Percentiles rank a stretch among this genome's conserved stretches.
Conservation (phyloP, 1,284 basidiomycete genomes). For the Amylostereum areolatum region DNA sequence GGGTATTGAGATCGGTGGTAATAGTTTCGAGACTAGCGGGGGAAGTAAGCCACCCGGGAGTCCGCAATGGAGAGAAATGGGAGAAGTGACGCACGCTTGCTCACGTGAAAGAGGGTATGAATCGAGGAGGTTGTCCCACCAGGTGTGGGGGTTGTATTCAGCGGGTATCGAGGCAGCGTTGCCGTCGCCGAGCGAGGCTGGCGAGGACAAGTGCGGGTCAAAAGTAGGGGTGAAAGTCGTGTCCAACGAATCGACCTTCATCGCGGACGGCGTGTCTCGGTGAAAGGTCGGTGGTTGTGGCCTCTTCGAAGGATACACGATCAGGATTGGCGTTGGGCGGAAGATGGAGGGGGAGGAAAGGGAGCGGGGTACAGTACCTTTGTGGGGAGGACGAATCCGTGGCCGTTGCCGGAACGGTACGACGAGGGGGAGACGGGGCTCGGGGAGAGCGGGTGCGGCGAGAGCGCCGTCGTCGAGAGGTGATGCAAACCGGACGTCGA, state of each 20-base stretch:
- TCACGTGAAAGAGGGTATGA: constrained; percentile 38
- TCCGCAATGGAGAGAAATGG: constrained; percentile 3
- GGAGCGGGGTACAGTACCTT: constrained; percentile 8
- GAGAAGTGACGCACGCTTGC: constrained; percentile 32
- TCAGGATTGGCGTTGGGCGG: neutral
- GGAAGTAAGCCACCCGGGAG: constrained; percentile 7
- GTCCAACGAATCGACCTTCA: constrained; percentile 11
- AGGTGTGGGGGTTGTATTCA: constrained; percentile 43
- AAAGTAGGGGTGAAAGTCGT: constrained; percentile 14
- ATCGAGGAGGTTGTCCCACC: constrained; percentile 60
- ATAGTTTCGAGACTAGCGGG: constrained; percentile 43
- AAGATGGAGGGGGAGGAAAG: neutral
- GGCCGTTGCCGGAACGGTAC: neutral
- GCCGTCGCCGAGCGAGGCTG: constrained; percentile 8
- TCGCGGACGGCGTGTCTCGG: constrained; percentile 13
- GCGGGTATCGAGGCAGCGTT: constrained; percentile 16
- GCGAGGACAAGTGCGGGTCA: constrained; percentile 15
- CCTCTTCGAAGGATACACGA: constrained; percentile 10
- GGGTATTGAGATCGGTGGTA: constrained; percentile 42
- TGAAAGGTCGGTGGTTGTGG: constrained; percentile 16
- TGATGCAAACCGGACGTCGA: too few species aligned
- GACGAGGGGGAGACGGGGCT: neutral
- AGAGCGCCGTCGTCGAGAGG: too few species aligned
- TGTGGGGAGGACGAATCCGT: constrained; percentile 1
- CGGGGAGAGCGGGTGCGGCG: neutral